These are phyloP conservation scores for Leucaena leucocephala DNA, from an alignment of 306 rosid species.

Conservation along the genomic window DNA sequence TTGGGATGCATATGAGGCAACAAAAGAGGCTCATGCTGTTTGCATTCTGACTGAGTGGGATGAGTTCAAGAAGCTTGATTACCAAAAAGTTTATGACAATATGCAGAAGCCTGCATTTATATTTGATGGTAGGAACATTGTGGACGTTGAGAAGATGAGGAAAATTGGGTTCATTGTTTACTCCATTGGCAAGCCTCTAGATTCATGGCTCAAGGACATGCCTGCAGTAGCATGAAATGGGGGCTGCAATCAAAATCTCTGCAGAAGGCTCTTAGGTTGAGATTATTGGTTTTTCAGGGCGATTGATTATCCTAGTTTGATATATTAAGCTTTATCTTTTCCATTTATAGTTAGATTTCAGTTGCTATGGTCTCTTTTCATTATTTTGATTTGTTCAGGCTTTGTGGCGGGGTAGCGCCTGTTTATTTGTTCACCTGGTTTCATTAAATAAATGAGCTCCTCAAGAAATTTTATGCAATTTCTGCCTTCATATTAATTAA, in stretches of 20 bases:
- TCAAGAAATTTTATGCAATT: not conserved
- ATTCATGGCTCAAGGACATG: constrained; percentile 88
- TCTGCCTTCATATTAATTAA: not conserved
- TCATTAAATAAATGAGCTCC: constrained; percentile 43
- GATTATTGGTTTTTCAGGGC: not conserved
- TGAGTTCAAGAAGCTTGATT: constrained; percentile 69
- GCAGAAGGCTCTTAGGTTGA: not conserved
- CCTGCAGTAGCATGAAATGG: constrained; percentile 67
- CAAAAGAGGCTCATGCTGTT: constrained; percentile 68
- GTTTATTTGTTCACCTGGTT: constrained; percentile 30
- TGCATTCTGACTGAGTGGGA: constrained; percentile 88
- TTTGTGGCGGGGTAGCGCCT: constrained; percentile 25
- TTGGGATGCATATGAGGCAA: constrained; percentile 77
- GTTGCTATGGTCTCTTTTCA: constrained; percentile 26
- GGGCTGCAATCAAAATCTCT: not conserved
- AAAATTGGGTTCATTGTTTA: constrained; percentile 77
- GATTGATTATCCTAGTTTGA: constrained; percentile 28
- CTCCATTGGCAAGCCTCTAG: constrained; percentile 79
- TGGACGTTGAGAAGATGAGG: constrained; percentile 59
- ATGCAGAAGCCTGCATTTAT: constrained; percentile 87
- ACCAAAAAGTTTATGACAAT: constrained; percentile 53
- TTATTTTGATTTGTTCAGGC: constrained; percentile 23
- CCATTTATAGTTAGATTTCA: constrained; percentile 28
- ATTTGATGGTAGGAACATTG: constrained; percentile 74
- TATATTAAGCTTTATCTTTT: not conserved